Percentiles rank a stretch among this genome's conserved stretches.
Evolutionary conservation across 495 filamentous ascomycete genomes (phyloP).

Genomic region (Tetracladium setigerum): DNA sequence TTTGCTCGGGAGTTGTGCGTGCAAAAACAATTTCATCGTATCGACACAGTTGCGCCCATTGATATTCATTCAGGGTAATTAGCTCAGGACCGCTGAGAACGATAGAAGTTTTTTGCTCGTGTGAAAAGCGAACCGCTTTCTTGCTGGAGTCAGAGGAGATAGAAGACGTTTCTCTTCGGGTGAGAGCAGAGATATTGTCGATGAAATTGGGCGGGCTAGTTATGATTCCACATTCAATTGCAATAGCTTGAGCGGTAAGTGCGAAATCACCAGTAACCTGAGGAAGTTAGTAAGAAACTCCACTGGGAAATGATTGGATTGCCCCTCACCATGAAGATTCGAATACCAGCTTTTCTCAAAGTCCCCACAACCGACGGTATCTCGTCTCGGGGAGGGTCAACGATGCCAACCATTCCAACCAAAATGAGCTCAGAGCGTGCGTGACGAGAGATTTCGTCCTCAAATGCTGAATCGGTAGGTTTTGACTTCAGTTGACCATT

Average conservation of each 20-base stretch:
- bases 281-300: constrained; percentile 6
- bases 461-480: constrained; percentile 38
- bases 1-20: constrained; percentile 68
- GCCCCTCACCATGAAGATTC: constrained; percentile 48
- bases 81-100: constrained; percentile 52
- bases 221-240: constrained; percentile 58
- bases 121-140: constrained; percentile 1
- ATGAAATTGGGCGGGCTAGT: constrained; percentile 28
- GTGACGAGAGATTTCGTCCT: constrained; percentile 40
- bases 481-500: constrained; percentile 25
- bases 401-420: constrained; percentile 57
- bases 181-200: constrained; percentile 32
- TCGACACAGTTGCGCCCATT: constrained; percentile 49
- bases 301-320: constrained; percentile 3
- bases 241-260: constrained; percentile 62
- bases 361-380: constrained; percentile 52
- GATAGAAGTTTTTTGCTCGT: constrained; percentile 25
- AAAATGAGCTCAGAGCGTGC: constrained; percentile 44
- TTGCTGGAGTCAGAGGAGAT: constrained; percentile 5
- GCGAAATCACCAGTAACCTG: constrained; percentile 66
- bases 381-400: constrained; percentile 60
- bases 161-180: constrained; percentile 20
- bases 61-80: constrained; percentile 43
- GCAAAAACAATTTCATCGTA: constrained; percentile 63
- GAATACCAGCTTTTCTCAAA: constrained; percentile 52